Evolutionary conservation across 345 rosid species (phyloP).

Genomic region (Arabidopsis suecica): DNA sequence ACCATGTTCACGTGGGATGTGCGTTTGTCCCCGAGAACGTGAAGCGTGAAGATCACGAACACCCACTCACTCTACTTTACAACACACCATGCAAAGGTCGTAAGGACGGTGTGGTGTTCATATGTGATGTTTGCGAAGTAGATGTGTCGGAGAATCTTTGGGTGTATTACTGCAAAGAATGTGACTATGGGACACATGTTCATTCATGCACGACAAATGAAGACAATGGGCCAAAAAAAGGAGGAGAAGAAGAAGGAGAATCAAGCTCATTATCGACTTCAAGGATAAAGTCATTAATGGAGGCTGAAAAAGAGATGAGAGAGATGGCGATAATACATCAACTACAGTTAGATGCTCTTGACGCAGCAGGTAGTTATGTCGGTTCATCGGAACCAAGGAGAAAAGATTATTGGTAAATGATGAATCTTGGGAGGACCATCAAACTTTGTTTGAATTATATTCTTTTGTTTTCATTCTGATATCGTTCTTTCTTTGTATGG

Average conservation of each 20-base stretch:
- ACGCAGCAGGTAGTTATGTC: constrained; percentile 10
- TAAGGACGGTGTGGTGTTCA: neutral
- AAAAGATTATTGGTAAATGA: constrained; percentile 1
- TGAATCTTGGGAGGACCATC: neutral
- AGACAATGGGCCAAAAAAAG: neutral
- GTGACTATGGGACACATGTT: constrained; percentile 9
- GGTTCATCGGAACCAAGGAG: constrained; percentile 4
- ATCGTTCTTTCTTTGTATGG: too few relatives aligned
- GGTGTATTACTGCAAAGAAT: constrained; percentile 28
- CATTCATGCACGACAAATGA: neutral
- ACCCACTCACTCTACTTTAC: constrained; percentile 20
- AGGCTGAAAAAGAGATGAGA: constrained; percentile 19
- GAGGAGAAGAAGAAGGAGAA: constrained; percentile 1
- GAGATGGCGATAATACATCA: constrained; percentile 17
- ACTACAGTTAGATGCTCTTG: constrained; percentile 14
- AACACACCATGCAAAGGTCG: neutral
- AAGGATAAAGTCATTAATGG: neutral
- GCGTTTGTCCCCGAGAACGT: neutral
- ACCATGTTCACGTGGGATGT: constrained; percentile 25
- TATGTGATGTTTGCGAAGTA: constrained; percentile 20
- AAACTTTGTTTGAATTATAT: neutral
- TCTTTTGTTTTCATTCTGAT: neutral
- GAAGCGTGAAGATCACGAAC: constrained; percentile 10
- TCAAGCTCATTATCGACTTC: neutral
- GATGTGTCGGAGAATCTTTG: constrained; percentile 10